phyloP scores from a whole-genome alignment of 2,329 filamentous ascomycete species.

The Fusarium temperatum region DNA sequence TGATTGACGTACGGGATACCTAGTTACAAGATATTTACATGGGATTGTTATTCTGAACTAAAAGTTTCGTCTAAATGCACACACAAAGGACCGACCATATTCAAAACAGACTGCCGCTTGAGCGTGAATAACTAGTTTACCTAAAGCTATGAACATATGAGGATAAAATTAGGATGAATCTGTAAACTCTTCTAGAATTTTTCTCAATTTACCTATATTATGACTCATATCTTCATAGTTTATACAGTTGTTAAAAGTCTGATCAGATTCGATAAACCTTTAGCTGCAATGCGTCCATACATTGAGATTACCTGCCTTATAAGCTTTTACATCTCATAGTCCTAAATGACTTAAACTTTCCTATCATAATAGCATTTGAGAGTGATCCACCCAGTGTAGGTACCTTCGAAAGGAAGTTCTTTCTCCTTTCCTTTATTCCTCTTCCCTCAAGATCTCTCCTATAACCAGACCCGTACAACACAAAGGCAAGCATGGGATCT shows the following conservation, averaged over 20 bases:
- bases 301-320: rapidly evolving
- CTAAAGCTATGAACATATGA: too few species aligned
- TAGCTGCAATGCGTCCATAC: rapidly evolving
- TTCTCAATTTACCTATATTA: too few species aligned
- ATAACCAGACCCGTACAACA: neutral
- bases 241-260: neutral
- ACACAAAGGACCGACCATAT: too few species aligned
- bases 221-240: too few species aligned
- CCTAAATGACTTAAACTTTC: neutral
- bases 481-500: neutral
- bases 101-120: neutral
- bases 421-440: neutral
- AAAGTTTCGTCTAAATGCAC: neutral
- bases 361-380: neutral
- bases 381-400: too few species aligned
- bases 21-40: neutral
- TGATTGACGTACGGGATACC: neutral
- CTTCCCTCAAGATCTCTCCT: neutral
- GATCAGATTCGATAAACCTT: neutral
- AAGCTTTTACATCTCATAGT: neutral
- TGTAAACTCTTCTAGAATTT: too few species aligned
- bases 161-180: too few species aligned
- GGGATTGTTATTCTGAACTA: neutral
- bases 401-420: neutral
- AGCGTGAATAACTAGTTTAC: too few species aligned